These are phyloP conservation scores for Scutellaria barbata DNA, from an alignment of 257 asterid genomes.

Conservation along the genomic window DNA sequence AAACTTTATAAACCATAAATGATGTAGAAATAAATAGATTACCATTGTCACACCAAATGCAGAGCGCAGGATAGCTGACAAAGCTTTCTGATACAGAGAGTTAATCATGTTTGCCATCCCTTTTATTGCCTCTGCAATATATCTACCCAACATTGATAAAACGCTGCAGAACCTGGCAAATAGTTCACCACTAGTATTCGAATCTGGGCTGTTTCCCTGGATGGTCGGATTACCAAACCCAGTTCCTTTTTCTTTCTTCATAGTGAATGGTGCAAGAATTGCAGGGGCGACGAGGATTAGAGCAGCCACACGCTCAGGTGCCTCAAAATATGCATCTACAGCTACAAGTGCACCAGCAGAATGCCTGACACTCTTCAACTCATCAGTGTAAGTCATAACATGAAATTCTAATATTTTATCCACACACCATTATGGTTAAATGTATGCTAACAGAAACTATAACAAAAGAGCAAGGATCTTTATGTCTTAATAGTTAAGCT, in stretches of 20 bases:
- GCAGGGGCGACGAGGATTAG: slow-evolving; percentile 94
- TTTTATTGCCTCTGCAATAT: slow-evolving; percentile 50
- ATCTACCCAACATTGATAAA: slow-evolving; percentile 52
- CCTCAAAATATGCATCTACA: slow-evolving; percentile 86
- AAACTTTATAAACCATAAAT: background rate
- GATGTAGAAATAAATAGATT: slow-evolving; percentile 32
- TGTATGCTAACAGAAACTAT: background rate
- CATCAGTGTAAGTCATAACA: slow-evolving; percentile 31
- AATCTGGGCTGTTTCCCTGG: slow-evolving; percentile 45
- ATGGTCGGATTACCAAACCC: slow-evolving; percentile 43
- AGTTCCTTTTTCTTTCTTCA: slow-evolving; percentile 41
- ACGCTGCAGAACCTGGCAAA: slow-evolving; percentile 44
- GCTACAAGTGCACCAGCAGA: slow-evolving; percentile 97
- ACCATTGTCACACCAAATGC: slow-evolving; percentile 75
- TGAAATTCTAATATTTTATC: background rate
- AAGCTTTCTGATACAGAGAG: slow-evolving; percentile 64
- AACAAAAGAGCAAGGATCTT: background rate
- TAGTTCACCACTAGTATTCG: slow-evolving; percentile 38
- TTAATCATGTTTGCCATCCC: slow-evolving; percentile 69
- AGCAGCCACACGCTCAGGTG: slow-evolving; percentile 93
- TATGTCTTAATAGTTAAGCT: slow-evolving; percentile 3
- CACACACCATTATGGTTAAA: slow-evolving; percentile 8
- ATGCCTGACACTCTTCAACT: slow-evolving; percentile 66
- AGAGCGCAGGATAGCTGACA: slow-evolving; percentile 78
- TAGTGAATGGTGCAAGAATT: slow-evolving; percentile 67